Evolutionary conservation across 2,329 filamentous ascomycete species (phyloP), one percentile per base, ranked within the genome.

Genomic region (Botrytis cinerea): DNA sequence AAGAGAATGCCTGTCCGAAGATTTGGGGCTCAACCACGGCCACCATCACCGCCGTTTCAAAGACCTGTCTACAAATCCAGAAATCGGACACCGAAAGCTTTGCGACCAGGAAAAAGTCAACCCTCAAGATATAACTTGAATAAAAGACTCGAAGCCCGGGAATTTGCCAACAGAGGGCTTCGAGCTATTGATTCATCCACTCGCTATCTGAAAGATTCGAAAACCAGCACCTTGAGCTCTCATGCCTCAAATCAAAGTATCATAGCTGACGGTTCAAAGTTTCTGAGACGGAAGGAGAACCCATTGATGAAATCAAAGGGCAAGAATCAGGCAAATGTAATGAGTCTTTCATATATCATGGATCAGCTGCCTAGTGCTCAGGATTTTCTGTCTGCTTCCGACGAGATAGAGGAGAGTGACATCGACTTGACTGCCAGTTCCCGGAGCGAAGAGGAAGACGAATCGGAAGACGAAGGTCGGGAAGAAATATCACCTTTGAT

Each of bases 321-420:
- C 4, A 22, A 43, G 22, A 9, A 40, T 5, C 16, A 40, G 54
- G 2, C 35, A 9, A 28, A 67, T 40, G 54, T 28, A 10, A 67
- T 67, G 64, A 28, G 22, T 28, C 46, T 67, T n/a, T 67, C 64
- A 28, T 67, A 67, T 28, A 28, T 67, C 25, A 67, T 57, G 66
- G 35, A 5, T 22, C 38, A 38, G 20, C 38, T 2, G 12, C 10
- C 38, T 8, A 43, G n/a, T 25, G 38, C 20, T 14, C 35, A 32
- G 7, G 16, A 22, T 2, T 10, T 45, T 7, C 20, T 18, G 38
- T n/a, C 38, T 32, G 28, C 40, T 57, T 6, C 18, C 22, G n/a
- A 57, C 4, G 10, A 2, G 25, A 32, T 16, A 16, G 35, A 68
- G 25, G 10, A 14, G 32, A 32, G 14, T 22, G 18, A 25, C 6